Percentiles rank a stretch among this genome's conserved stretches.
These are phyloP conservation scores for Populus pruinosa DNA, from an alignment of 345 rosid species.

Conservation along the genomic window DNA sequence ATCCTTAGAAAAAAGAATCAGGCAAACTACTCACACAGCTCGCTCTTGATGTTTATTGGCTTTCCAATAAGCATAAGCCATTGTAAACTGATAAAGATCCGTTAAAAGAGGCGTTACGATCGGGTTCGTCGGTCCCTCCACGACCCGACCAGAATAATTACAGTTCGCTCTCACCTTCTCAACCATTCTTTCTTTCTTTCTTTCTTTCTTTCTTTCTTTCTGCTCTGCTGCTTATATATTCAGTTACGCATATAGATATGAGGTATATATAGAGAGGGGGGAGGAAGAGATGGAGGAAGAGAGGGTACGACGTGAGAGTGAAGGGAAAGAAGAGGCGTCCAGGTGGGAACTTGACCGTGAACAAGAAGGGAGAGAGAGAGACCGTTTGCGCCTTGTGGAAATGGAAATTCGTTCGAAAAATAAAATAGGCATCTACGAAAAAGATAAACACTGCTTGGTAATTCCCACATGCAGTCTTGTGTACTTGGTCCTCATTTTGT, in stretches of 20 bases:
- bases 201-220: background rate
- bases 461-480: too few species aligned
- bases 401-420: background rate
- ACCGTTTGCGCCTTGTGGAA: background rate
- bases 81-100: conserved; percentile 96
- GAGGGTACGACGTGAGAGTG: background rate
- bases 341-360: background rate
- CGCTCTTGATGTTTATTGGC: conserved; percentile 81
- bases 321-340: background rate
- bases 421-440: too few species aligned
- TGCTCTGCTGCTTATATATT: background rate
- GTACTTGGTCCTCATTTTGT: background rate
- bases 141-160: conserved; percentile 33
- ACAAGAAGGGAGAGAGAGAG: background rate
- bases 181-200: conserved; percentile 6
- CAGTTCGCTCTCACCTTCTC: conserved; percentile 11
- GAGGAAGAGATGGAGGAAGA: background rate
- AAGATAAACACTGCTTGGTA: too few species aligned
- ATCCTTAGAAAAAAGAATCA: background rate
- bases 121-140: conserved; percentile 73
- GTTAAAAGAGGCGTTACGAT: conserved; percentile 94
- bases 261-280: background rate
- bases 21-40: conserved; percentile 55
- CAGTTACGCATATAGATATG: background rate
- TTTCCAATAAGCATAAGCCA: conserved; percentile 99